Evolutionary conservation across 371 early-diverging fungal species (phyloP).

Genomic region (Apophysomyces variabilis): DNA sequence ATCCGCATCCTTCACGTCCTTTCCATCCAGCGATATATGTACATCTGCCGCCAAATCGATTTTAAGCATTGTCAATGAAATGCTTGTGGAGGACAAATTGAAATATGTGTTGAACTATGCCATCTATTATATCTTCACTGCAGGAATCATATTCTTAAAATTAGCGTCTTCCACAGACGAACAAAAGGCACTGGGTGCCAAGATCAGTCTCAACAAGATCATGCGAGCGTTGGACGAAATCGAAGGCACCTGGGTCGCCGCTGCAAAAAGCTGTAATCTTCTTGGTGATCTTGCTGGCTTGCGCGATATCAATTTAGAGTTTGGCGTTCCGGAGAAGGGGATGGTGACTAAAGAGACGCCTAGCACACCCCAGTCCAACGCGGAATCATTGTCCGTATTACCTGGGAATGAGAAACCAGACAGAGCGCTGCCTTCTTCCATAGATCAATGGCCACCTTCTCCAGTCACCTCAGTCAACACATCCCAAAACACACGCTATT

Average conservation of each 20-base stretch:
- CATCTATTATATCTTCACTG: constrained; percentile 26
- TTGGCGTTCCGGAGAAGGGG: constrained; percentile 6
- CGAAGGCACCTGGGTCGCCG: constrained; percentile 30
- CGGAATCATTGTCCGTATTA: constrained; percentile 7
- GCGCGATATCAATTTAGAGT: constrained; percentile 31
- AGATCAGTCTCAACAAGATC: constrained; percentile 33
- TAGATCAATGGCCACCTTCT: background rate
- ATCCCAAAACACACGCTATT: too few species aligned
- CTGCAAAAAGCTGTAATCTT: constrained; percentile 27
- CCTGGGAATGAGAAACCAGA: background rate
- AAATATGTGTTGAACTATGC: constrained; percentile 23
- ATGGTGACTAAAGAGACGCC: constrained; percentile 10
- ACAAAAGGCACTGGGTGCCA: constrained; percentile 22
- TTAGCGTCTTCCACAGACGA: constrained; percentile 16
- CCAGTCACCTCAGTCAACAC: background rate
- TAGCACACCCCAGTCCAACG: constrained; percentile 14
- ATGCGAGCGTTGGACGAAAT: constrained; percentile 35
- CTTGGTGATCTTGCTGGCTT: constrained; percentile 32
- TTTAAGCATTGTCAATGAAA: constrained; percentile 38
- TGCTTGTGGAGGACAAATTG: constrained; percentile 22
- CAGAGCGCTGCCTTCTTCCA: background rate
- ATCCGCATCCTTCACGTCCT: constrained; percentile 24
- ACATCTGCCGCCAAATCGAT: constrained; percentile 47
- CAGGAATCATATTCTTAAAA: constrained; percentile 32
- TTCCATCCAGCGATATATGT: constrained; percentile 50